Evolutionary conservation across 2,329 filamentous ascomycete genomes (phyloP), one percentile per base, ranked within the genome.

Genomic region (Paraphaeosphaeria minitans): DNA sequence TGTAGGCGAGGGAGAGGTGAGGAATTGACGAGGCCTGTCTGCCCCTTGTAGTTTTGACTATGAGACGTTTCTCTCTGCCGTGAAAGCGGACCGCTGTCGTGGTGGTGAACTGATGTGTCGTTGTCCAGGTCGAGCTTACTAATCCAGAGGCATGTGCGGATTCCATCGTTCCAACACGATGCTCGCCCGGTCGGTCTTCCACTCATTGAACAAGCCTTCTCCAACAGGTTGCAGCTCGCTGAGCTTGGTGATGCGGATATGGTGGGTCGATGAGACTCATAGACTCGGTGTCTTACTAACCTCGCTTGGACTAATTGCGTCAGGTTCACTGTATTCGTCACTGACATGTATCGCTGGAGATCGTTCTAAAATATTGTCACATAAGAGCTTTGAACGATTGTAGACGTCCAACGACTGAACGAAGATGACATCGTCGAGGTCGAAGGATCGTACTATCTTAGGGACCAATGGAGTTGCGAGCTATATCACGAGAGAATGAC

Each of bases 331-430:
- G 72, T 75, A 13, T 75, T 75, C 52, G 67, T 69, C 4, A 74
- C 71, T 1, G 74, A 76, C 42, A 75, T 77, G 73, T 73, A 69
- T 52, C 61, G 68, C 3, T 76, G 73, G 41, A 59, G 75, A 22
- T 74, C 73, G 16, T 54, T 76, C 59, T 69, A 66, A 43, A 76
- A 76, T 47, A 62, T 70, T 39, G 68, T 66, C 4, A 73, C 75
- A 47, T 51, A 68, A 6, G 71, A 75, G 56, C 49, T 75, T 1
- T 76, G 71, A 2, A 72, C 68, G 5, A 75, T 75, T 21, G 60
- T 76, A 14, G 74, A 77, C 49, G 73, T 75, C 3, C 62, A 67
- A 31, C 64, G 70, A 42, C 41, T 76, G 52, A 76, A 76, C 41
- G 67, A 62, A 16, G 60, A 62, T 52, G 60, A 60, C 51, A 60